Conservation (phyloP, 2,329 filamentous ascomycete species). For the Aspergillus puulaauensis region DNA sequence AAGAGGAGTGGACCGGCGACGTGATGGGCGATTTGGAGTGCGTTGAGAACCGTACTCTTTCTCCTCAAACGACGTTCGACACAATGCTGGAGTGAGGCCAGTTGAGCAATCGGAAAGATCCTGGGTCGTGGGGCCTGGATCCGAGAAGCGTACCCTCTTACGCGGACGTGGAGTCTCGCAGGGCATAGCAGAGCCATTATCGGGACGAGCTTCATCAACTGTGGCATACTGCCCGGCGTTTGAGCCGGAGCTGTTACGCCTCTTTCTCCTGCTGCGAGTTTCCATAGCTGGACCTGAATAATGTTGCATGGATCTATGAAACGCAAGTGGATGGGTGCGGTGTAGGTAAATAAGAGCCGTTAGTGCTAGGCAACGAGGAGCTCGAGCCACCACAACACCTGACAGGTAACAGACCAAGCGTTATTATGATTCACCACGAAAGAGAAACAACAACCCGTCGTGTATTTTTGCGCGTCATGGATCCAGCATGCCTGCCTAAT, state of each 20-base stretch:
- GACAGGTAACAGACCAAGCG: constrained; percentile 5
- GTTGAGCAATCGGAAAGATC: constrained; percentile 30
- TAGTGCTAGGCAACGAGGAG: constrained; percentile 1
- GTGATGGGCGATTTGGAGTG: constrained; percentile 28
- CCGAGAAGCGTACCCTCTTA: constrained; percentile 49
- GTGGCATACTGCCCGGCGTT: constrained; percentile 5
- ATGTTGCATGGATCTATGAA: neutral
- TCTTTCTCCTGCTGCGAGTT: constrained; percentile 27
- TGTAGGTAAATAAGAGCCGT: neutral
- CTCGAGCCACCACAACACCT: neutral
- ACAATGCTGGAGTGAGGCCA: constrained; percentile 46
- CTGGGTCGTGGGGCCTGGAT: constrained; percentile 35
- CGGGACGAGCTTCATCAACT: constrained; percentile 4
- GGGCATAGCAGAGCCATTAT: neutral
- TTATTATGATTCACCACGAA: constrained; percentile 12
- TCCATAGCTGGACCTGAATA: constrained; percentile 20
- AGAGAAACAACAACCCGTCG: neutral
- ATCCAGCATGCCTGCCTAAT: constrained; percentile 14
- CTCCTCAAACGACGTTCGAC: constrained; percentile 38
- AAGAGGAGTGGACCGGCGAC: constrained; percentile 38
- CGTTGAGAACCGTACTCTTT: constrained; percentile 21
- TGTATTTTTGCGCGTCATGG: constrained; percentile 17
- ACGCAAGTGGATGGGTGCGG: neutral
- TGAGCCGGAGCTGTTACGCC: constrained; percentile 23
- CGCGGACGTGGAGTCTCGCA: constrained; percentile 32